These are phyloP conservation scores for Cystobasidium sp. DNA, from an alignment of 1,284 basidiomycete species.

Conservation along the genomic window DNA sequence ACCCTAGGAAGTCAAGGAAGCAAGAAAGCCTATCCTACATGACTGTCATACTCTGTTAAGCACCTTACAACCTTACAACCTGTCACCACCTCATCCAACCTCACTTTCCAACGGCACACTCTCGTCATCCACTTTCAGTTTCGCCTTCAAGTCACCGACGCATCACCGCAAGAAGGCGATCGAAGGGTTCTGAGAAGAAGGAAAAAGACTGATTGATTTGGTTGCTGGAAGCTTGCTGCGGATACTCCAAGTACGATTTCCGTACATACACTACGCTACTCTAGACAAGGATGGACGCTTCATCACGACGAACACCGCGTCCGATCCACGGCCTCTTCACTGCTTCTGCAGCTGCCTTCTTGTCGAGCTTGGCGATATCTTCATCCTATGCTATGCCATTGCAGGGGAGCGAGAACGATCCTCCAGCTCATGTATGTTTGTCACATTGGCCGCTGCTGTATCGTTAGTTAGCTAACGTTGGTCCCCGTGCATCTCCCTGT, in stretches of 20 bases:
- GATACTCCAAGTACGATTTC: too few species aligned
- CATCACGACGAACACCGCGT: too few species aligned
- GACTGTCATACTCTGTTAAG: not conserved
- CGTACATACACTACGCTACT: too few species aligned
- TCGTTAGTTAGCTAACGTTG: too few species aligned
- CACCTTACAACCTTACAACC: not conserved
- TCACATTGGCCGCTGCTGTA: too few species aligned
- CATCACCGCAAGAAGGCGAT: constrained; percentile 1
- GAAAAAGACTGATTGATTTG: not conserved
- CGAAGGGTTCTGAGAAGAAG: not conserved
- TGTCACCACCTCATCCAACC: not conserved
- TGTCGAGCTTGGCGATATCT: not conserved
- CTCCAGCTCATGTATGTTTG: not conserved
- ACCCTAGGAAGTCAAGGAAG: too few species aligned
- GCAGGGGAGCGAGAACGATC: not conserved
- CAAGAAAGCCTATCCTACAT: too few species aligned
- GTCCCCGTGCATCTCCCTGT: not conserved
- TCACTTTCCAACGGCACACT: not conserved
- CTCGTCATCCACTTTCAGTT: not conserved
- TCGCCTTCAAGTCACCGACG: constrained; percentile 4
- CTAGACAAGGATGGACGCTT: too few species aligned
- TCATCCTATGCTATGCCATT: constrained; percentile 4
- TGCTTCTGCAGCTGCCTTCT: not conserved
- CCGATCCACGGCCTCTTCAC: too few species aligned
- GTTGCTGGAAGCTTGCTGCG: too few species aligned